Evolutionary conservation across 108 stramenopile species (phyloP), one percentile per base, ranked within the genome.

Genomic region (Cyclotella sp.): DNA sequence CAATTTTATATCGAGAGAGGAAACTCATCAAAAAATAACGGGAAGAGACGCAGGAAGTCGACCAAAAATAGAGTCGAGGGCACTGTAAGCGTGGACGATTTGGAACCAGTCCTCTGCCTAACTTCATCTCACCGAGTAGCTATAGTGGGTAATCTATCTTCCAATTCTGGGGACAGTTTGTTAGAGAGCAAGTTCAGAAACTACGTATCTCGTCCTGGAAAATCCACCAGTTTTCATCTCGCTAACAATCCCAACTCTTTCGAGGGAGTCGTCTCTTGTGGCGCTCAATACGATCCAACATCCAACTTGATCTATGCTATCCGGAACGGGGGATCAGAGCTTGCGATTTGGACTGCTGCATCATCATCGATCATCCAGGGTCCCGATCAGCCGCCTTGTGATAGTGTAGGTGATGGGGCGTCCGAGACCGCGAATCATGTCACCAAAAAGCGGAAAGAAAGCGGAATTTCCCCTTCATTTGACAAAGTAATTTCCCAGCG

Each of bases 331-430:
- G 70, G 81, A 28, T 47, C 78, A 14, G 81, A 82, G 29, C 28
- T 82, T 49, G 81, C 75, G 15, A 70, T 82, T 39, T 82, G 81
- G 81, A 67, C 70, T 70, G 81, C 81, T 65, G 75, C 65, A 18
- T 75, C 81, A 41, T 82, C 81, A 9, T 82, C 81, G 51, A 53
- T 66, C 19, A 63, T 82, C 26, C 70, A 75, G 34, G 81, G 81
- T 15, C 81, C 81, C 9, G 80, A 81, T 70, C 45, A 64, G 24
- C 21, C 28, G 12, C 26, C 40, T 51, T 59, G 34, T 39, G 46
- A 14, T 22, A 43, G 43, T 21, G 45, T 22, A 16, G 55, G 22
- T 34, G 40, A 19, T 60, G 66, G 40, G 3, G 40, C 34, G 12
- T 39, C 22, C 39, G 67, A 70, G 13, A 63, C 62, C 30, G 62